A percentile compares a stretch with the other conserved stretches of the same genome.
Evolutionary conservation across 2,329 filamentous ascomycete species (phyloP).

Genomic region (Botrytis squamosa): DNA sequence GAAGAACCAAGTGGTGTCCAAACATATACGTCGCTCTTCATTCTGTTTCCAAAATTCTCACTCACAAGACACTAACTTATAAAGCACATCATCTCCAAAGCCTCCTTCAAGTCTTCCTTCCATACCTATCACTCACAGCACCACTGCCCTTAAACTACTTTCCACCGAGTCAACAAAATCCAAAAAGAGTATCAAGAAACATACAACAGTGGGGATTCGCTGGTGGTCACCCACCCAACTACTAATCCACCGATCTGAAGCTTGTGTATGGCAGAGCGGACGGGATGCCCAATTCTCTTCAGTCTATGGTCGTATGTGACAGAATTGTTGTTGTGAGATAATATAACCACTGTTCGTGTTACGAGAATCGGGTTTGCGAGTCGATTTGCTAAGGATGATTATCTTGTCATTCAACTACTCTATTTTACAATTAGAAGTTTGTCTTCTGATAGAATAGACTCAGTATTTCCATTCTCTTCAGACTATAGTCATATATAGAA

Average conservation of each 20-base stretch:
- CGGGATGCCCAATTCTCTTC: conserved; percentile 15
- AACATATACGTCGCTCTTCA: not conserved
- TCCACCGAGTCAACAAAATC: not conserved
- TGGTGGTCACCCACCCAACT: conserved; percentile 13
- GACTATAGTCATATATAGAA: not conserved
- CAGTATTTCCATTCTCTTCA: not conserved
- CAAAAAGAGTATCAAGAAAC: not conserved
- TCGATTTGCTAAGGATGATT: not conserved
- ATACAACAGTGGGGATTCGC: not conserved
- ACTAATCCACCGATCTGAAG: conserved; percentile 14
- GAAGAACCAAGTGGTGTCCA: not conserved
- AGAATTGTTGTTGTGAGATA: rapidly evolving
- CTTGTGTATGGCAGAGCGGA: conserved; percentile 14
- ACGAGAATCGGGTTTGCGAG: not conserved
- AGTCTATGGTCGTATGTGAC: conserved; percentile 11
- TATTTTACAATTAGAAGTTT: not conserved
- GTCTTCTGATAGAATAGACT: not conserved
- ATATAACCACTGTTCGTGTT: not conserved
- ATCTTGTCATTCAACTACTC: not conserved
- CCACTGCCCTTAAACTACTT: not conserved
- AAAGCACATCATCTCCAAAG: not conserved
- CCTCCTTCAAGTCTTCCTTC: not conserved
- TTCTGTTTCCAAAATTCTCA: not conserved
- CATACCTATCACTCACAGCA: not conserved
- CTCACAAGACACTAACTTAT: not conserved